Evolutionary conservation across 1,284 basidiomycete species (phyloP).

Genomic region (Malassezia dermatis): DNA sequence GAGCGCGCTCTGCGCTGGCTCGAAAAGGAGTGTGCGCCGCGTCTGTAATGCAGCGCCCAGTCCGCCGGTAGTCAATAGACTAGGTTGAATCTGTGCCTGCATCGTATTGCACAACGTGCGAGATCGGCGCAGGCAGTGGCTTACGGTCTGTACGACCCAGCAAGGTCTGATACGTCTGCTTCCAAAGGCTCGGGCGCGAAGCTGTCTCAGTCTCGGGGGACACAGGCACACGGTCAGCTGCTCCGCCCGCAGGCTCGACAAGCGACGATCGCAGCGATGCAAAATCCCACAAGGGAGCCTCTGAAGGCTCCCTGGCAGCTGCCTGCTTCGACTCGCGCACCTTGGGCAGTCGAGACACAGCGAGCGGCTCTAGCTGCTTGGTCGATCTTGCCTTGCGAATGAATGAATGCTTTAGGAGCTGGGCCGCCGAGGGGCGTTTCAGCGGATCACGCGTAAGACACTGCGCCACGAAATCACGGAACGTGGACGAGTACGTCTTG

Average conservation of each 20-base stretch:
- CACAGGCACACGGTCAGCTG: neutral
- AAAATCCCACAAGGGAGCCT: constrained; percentile 9
- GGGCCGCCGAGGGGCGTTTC: constrained; percentile 81
- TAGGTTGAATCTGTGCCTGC: neutral
- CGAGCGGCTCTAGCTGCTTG: neutral
- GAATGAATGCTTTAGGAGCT: constrained; percentile 90
- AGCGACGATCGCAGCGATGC: neutral
- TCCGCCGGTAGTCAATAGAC: too few species aligned
- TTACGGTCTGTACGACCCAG: neutral
- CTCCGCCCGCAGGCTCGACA: neutral
- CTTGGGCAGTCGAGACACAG: neutral
- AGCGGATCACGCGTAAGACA: constrained; percentile 83
- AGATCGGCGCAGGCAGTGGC: neutral
- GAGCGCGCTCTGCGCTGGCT: constrained; percentile 67
- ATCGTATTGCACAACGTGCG: neutral
- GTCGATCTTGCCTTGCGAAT: constrained; percentile 61
- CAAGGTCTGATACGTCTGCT: neutral
- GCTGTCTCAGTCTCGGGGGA: neutral
- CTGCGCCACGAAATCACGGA: constrained; percentile 82
- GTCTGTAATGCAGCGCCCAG: neutral
- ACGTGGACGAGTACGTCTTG: constrained; percentile 74
- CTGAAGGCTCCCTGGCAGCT: neutral
- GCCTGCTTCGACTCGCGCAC: neutral
- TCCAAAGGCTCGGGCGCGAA: neutral
- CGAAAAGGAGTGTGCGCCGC: constrained; percentile 54